phyloP scores from a whole-genome alignment of 768 basidiomycete genomes.

The Podaxis pistillaris region DNA sequence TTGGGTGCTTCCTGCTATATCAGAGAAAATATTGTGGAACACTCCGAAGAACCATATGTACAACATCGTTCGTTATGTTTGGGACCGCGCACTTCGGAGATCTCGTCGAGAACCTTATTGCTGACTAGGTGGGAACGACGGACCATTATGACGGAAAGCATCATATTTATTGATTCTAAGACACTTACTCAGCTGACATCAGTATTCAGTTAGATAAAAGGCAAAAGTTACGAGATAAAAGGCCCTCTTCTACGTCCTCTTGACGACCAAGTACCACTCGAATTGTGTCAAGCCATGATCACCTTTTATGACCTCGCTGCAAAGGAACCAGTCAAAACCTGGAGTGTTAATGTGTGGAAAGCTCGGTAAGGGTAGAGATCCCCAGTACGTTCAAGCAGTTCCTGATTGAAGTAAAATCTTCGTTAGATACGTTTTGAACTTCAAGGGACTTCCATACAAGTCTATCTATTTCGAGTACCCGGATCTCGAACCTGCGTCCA shows the following conservation, averaged over 20 bases:
- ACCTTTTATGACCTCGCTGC: conserved; percentile 16
- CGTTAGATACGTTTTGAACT: conserved; percentile 13
- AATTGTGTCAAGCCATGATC: conserved; percentile 13
- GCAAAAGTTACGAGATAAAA: not conserved
- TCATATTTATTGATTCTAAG: not conserved
- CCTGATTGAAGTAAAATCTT: not conserved
- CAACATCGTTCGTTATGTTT: too few relatives aligned
- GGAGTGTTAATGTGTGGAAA: conserved; percentile 13
- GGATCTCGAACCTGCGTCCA: not conserved
- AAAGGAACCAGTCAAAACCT: not conserved
- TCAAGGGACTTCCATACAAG: conserved; percentile 13
- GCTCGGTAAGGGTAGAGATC: not conserved
- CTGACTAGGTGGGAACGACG: not conserved
- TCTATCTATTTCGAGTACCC: conserved; percentile 14
- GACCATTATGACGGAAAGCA: not conserved
- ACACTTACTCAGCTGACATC: not conserved
- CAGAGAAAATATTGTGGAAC: too few relatives aligned
- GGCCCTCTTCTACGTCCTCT: too few relatives aligned
- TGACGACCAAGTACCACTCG: not conserved
- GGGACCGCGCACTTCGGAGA: too few relatives aligned
- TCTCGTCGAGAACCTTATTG: too few relatives aligned
- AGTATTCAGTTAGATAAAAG: not conserved
- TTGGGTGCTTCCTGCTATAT: too few relatives aligned
- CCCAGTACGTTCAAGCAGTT: not conserved
- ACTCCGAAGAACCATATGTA: too few relatives aligned